Evolutionary conservation across 2,329 filamentous ascomycete species (phyloP).

Genomic region (Claviceps sorghi): DNA sequence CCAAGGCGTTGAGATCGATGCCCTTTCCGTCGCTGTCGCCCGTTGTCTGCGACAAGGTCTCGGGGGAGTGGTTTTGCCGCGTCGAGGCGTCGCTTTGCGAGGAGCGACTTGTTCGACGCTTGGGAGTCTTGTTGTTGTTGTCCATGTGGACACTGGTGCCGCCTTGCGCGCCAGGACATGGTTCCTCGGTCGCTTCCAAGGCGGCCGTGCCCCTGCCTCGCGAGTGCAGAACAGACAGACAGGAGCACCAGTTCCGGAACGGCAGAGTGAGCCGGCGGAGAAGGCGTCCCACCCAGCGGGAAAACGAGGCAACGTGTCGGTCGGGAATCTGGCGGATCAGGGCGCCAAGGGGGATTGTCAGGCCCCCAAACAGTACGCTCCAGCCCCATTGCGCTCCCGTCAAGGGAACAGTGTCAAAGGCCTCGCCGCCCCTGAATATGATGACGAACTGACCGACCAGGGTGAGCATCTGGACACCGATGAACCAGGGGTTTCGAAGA

Average conservation of each 20-base stretch:
- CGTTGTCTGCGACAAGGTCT: background rate
- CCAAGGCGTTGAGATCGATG: constrained; percentile 17
- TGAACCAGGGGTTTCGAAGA: constrained; percentile 61
- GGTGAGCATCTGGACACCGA: constrained; percentile 51
- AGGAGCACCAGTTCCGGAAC: constrained; percentile 10
- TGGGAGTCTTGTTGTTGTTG: background rate
- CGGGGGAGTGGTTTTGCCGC: background rate
- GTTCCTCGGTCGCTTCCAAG: constrained; percentile 10
- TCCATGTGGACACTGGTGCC: background rate
- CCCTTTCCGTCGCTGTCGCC: constrained; percentile 6
- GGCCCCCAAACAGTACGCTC: constrained; percentile 50
- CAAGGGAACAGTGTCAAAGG: constrained; percentile 48
- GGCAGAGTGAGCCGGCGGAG: constrained; percentile 10
- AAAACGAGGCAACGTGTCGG: constrained; percentile 15
- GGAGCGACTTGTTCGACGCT: constrained; percentile 4
- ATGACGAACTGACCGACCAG: constrained; percentile 58
- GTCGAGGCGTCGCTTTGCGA: constrained; percentile 3
- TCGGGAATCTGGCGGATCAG: constrained; percentile 28
- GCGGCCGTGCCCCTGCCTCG: constrained; percentile 11
- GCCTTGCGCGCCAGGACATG: constrained; percentile 9
- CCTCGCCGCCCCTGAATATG: constrained; percentile 52
- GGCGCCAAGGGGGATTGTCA: constrained; percentile 49
- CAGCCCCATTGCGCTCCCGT: constrained; percentile 55
- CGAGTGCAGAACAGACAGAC: constrained; percentile 9
- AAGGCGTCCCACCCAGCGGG: constrained; percentile 11